These are phyloP conservation scores for Castanea mollissima DNA, from an alignment of 306 rosid species.

Conservation along the genomic window DNA sequence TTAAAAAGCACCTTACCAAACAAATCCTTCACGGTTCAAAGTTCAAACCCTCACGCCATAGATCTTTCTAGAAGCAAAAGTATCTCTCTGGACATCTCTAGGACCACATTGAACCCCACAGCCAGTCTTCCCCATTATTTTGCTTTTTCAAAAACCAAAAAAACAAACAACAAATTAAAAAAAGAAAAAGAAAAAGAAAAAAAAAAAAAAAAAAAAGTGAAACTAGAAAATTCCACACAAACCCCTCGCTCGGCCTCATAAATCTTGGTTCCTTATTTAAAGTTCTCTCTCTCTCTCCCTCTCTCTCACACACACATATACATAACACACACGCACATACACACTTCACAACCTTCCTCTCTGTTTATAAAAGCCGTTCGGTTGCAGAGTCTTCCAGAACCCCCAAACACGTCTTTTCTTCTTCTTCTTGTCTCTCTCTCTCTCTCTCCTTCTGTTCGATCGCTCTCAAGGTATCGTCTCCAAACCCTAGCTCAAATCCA, in stretches of 20 bases:
- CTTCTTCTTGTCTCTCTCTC: not conserved
- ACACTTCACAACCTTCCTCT: not conserved
- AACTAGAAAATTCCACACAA: constrained; percentile 27
- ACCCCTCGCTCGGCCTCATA: constrained; percentile 26
- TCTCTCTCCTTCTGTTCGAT: constrained; percentile 17
- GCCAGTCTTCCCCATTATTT: not conserved
- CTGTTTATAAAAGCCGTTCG: not conserved
- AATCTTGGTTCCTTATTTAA: too few relatives aligned
- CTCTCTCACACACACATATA: too few relatives aligned
- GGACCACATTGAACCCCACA: constrained; percentile 13
- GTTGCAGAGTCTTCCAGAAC: constrained; percentile 48
- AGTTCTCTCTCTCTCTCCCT: too few relatives aligned
- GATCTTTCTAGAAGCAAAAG: constrained; percentile 61
- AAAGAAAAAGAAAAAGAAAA: not conserved
- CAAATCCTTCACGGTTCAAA: too few relatives aligned
- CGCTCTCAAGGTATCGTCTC: constrained; percentile 35
- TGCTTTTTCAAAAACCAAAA: not conserved
- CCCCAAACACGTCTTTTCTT: not conserved
- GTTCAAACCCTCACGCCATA: not conserved
- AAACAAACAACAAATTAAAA: not conserved
- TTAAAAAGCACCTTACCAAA: too few relatives aligned
- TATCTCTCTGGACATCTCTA: constrained; percentile 41
- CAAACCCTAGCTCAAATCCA: not conserved
- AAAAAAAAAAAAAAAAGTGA: too few relatives aligned
- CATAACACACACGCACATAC: too few relatives aligned